Evolutionary conservation across 306 rosid species (phyloP).

Genomic region (Dryas octopetala): DNA sequence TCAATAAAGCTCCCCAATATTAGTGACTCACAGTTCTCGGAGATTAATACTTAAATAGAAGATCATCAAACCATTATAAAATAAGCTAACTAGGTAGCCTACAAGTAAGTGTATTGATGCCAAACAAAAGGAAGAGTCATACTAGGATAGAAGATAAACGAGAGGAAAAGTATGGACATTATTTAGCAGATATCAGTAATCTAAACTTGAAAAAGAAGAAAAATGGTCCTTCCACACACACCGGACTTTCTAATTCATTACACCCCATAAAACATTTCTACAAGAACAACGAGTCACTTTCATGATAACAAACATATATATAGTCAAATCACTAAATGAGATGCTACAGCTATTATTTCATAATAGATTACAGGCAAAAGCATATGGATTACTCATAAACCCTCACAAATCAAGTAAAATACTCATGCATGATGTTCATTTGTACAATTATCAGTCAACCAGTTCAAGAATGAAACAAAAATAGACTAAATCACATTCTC

Average conservation of each 20-base stretch:
- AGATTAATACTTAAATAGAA: slow-evolving; percentile 24
- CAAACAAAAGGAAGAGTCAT: slow-evolving; percentile 29
- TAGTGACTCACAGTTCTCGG: slow-evolving; percentile 24
- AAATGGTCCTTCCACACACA: slow-evolving; percentile 53
- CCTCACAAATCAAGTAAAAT: neutral
- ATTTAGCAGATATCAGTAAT: slow-evolving; percentile 42
- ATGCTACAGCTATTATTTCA: slow-evolving; percentile 14
- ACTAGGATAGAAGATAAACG: slow-evolving; percentile 48
- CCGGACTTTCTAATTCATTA: slow-evolving; percentile 38
- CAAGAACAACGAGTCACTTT: slow-evolving; percentile 39
- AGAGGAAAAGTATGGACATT: slow-evolving; percentile 47
- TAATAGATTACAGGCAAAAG: no score
- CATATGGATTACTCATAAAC: neutral
- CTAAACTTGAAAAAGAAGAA: slow-evolving; percentile 68
- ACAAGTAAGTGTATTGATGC: slow-evolving; percentile 25
- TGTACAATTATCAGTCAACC: neutral
- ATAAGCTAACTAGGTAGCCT: neutral
- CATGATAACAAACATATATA: slow-evolving; percentile 22
- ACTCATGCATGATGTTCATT: neutral
- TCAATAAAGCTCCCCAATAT: neutral
- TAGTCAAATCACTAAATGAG: neutral
- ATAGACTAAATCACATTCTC: neutral
- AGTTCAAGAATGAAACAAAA: neutral
- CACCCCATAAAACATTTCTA: slow-evolving; percentile 20
- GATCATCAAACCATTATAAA: slow-evolving; percentile 20